Base-by-base conservation (phyloP, 192 early-diverging fungal genomes). In the Cetraspora pellucida region DNA sequence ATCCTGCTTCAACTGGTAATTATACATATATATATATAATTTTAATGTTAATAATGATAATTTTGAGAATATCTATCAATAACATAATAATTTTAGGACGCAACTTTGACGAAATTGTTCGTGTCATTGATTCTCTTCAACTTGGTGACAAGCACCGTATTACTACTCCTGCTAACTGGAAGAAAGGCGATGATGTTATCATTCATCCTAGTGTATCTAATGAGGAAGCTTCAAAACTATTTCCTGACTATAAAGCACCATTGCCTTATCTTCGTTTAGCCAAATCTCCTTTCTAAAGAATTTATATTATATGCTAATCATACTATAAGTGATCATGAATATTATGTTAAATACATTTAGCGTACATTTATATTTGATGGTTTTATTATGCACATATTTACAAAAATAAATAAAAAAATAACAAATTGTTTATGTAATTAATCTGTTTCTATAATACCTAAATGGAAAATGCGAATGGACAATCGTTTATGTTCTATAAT, bases 71-170 rank as follows among this genome's bases (percentile, higher is more conserved):
- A 44, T 21, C 31, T 45, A 66, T 44, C 45, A 19, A 54, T 54
- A 31, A 14, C 23, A n/a, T 1, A 21, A 13, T 68, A 45, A 47
- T n/a, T 65, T 19, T 86, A 37, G 93, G 96, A 45, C 91, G 97
- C 77, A 99, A 98, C 91, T 97, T 98, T 91, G 91, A 95, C 80
- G 97, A 99, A 87, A 91, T 99, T 81, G 81, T 99, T 79, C 92
- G 97, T 37, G 90, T 91, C 8, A 88, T 97, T 50, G 97, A 99
- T 86, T 95, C 95, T 30, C 86, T 99, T 65, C 95, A 97, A 87
- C 82, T 98, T 37, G 90, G 91, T 61, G 96, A 99, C 82, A 88
- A 85, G 74, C 88, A 94, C 82, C 90, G 91, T 30, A 92, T 99
- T 78, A 94, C 95, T 46, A 99, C 97, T 28, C 97, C 97, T 16